Evolutionary conservation across 345 rosid genomes (phyloP), one percentile per base, ranked within the genome.

Genomic region (Eucalyptus polybractea): DNA sequence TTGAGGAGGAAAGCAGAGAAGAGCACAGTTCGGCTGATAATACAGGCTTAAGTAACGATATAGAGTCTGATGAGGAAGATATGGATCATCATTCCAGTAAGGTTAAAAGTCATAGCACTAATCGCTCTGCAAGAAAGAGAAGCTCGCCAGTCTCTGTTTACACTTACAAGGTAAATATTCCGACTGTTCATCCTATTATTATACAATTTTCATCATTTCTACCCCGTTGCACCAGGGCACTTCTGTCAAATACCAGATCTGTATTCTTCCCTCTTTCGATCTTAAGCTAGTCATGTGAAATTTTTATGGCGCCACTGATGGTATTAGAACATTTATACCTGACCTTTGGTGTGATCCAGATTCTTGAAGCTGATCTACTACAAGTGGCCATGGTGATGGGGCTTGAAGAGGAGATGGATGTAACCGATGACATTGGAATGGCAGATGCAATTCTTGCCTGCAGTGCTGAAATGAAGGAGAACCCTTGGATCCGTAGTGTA

Each of bases 361-460:
- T 96, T 90, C 94, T 94, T 72, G 98, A 96, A 94, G 95, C 96
- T 90, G 98, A 97, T 94, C 93, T 97, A 88, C 91, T 95, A 76
- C 97, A 97, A 94, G 98, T 97, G 91, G 97, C 97, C n/a, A 93
- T 91, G 69, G 98, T 95, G 25, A 95, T 97, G 99, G 99, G 99
- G 72, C 95, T 96, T 49, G 97, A 96, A 62, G 95, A 94, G 53
- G 94, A 93, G 53, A 92, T 97, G 88, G 96, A 95, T 90, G 94
- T 93, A 24, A 96, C 96, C 12, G 98, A 95, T 93, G 98, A 97
- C 92, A 93, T 97, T 91, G 98, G 96, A 90, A 92, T 89, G 87
- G 99, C 98, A 51, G 95, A 96, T 94, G 97, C 96, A 89, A 94
- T 97, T 92, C 95, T 97, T 88, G 98, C 96, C 31, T 95, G 97